Evolutionary conservation across 352 stramenopile species (phyloP), one percentile per base, ranked within the genome.

Genomic region (Sclerospora graminicola): DNA sequence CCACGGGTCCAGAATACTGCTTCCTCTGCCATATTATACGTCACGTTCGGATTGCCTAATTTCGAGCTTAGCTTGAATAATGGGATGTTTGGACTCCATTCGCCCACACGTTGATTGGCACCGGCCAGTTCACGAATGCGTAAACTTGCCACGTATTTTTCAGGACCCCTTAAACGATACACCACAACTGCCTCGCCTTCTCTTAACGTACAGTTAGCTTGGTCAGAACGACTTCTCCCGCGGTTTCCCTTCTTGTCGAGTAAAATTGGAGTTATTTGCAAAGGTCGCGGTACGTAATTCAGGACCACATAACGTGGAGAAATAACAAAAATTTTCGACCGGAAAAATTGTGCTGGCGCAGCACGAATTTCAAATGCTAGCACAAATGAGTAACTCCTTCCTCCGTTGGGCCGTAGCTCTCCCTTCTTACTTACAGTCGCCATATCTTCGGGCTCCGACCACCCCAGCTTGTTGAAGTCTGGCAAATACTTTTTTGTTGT

Each of bases 291-390:
- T 0, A 90, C 70, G 26, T 59, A 57, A 33, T 82, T 92, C 29
- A 84, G 44, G 10, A 94, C 46, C 21, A 92, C 61, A 45, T 77
- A 90, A 5, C 82, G 73, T 9, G 82, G 82, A 11, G 78, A 82
- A 29, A 94, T 67, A 1, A 82, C 59, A 20, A 90, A 52, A 29
- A 94, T 83, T 58, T 89, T 91, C 7, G 82, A 84, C 4, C 77
- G 62, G 50, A 79, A 84, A 37, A 92, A 94, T 46, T 91, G 82
- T 0, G 63, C 71, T 27, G 82, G 80, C 13, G 77, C 82, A 4
- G 76, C 82, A n/a, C 74, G 60, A 5, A 89, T 56, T 51, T 91
- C 77, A 49, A 81, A 94, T 33, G 79, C 75, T 31, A 94, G 57
- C 32, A 92, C 69, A 23, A 84, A 94, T 9, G 65, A 71, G 8